Conservation (phyloP, 257 asterid species). For the Thymus mandschuricus region DNA sequence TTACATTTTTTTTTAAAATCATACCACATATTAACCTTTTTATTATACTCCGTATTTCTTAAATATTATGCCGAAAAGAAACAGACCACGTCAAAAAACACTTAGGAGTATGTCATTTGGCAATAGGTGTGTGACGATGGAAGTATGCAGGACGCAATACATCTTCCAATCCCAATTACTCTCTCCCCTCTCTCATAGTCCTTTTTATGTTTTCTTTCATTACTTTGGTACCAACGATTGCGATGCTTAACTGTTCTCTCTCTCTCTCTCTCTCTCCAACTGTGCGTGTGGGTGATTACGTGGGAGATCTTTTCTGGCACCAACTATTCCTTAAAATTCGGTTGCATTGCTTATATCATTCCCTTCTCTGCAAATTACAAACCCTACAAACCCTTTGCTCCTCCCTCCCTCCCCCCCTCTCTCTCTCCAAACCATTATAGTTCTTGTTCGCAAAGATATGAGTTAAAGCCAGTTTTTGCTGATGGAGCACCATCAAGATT, state of each 20-base stretch:
- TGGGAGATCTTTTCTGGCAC: neutral
- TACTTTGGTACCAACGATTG: slow-evolving; percentile 46
- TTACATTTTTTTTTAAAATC: too few relatives aligned
- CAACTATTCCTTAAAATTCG: slow-evolving; percentile 40
- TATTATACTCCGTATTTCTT: too few relatives aligned
- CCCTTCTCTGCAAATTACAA: slow-evolving; percentile 23
- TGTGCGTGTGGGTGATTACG: too few relatives aligned
- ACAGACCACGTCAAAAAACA: slow-evolving; percentile 28
- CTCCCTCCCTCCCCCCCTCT: slow-evolving; percentile 11
- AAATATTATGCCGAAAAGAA: too few relatives aligned
- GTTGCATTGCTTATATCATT: slow-evolving; percentile 20
- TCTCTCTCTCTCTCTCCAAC: slow-evolving; percentile 13
- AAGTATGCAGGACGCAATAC: slow-evolving; percentile 47
- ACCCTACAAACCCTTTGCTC: slow-evolving; percentile 37
- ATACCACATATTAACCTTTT: too few relatives aligned
- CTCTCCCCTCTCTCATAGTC: slow-evolving; percentile 22
- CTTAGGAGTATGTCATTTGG: neutral
- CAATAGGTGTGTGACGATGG: neutral
- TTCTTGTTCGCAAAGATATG: neutral
- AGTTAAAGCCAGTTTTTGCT: slow-evolving; percentile 44
- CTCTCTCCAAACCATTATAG: neutral
- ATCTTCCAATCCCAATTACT: slow-evolving; percentile 21
- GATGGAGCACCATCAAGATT: slow-evolving; percentile 73
- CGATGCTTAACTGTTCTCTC: slow-evolving; percentile 52
- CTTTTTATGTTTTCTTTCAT: neutral